A percentile compares a stretch with the other conserved stretches of the same genome.
These are phyloP conservation scores for Aspergillus hancockii DNA, from an alignment of 495 filamentous ascomycete genomes.

Conservation along the genomic window DNA sequence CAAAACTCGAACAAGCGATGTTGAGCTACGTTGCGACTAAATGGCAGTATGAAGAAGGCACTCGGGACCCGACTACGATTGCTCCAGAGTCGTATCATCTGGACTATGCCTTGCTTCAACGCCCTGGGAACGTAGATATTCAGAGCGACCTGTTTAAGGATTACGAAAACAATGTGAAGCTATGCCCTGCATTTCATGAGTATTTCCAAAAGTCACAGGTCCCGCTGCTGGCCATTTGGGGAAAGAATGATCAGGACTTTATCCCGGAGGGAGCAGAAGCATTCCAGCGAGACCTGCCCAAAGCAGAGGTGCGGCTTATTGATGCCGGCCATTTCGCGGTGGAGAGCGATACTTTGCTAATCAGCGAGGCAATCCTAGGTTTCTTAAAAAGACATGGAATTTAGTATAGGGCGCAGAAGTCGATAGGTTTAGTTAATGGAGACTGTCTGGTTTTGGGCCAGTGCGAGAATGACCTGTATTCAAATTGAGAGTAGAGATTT, in stretches of 20 bases:
- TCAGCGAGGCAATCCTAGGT: conserved; percentile 48
- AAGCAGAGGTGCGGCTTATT: conserved; percentile 51
- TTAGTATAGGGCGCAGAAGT: too few species aligned
- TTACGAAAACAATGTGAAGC: conserved; percentile 53
- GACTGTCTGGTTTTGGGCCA: too few species aligned
- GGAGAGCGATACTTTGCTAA: conserved; percentile 52
- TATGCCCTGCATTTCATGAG: conserved; percentile 61
- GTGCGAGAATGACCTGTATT: too few species aligned
- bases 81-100: conserved; percentile 52
- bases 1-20: conserved; percentile 35
- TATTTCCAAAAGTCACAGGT: conserved; percentile 56
- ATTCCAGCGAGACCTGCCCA: conserved; percentile 54
- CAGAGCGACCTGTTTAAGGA: conserved; percentile 62
- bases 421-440: too few species aligned
- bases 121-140: conserved; percentile 53
- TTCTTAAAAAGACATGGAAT: conserved; percentile 42
- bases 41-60: conserved; percentile 58
- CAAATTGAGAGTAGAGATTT: too few species aligned
- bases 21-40: conserved; percentile 50
- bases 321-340: conserved; percentile 66
- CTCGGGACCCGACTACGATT: conserved; percentile 34
- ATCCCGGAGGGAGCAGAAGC: conserved; percentile 59
- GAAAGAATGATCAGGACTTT: conserved; percentile 61
- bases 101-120: conserved; percentile 51
- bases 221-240: conserved; percentile 62